Conservation (phyloP, 345 rosid genomes). For the Salix viminalis region DNA sequence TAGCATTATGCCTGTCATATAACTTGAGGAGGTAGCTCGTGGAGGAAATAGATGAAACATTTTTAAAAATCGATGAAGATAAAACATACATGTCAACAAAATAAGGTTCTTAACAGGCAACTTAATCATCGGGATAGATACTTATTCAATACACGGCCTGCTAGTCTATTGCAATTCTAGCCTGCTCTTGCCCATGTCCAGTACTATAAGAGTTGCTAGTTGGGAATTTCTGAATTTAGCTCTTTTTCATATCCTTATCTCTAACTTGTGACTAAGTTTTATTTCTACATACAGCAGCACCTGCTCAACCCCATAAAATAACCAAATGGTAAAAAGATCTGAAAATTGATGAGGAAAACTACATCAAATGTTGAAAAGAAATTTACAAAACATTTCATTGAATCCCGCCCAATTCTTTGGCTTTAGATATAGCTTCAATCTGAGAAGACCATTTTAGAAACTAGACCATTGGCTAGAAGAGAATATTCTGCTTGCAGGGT, state of each 20-base stretch:
- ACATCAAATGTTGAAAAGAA: neutral
- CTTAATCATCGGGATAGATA: neutral
- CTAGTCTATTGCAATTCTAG: neutral
- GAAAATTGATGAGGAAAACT: neutral
- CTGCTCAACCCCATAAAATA: neutral
- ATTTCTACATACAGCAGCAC: neutral
- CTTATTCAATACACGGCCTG: neutral
- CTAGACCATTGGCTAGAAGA: neutral
- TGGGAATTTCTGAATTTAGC: neutral
- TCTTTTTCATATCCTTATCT: neutral
- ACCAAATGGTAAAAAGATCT: neutral
- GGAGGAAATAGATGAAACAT: neutral
- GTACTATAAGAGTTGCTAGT: neutral
- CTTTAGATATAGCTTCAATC: neutral
- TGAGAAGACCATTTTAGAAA: neutral
- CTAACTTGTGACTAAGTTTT: neutral
- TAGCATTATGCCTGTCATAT: neutral
- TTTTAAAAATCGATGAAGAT: neutral
- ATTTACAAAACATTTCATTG: neutral
- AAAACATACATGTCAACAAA: neutral
- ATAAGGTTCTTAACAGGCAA: no score
- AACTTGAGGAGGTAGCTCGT: neutral
- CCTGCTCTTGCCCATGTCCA: neutral
- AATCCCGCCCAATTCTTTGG: neutral
- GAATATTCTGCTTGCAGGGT: neutral